A percentile compares a stretch with the other conserved stretches of the same genome.
These are phyloP conservation scores for Phytophthora kernoviae DNA, from an alignment of 352 stramenopile genomes.

Conservation along the genomic window DNA sequence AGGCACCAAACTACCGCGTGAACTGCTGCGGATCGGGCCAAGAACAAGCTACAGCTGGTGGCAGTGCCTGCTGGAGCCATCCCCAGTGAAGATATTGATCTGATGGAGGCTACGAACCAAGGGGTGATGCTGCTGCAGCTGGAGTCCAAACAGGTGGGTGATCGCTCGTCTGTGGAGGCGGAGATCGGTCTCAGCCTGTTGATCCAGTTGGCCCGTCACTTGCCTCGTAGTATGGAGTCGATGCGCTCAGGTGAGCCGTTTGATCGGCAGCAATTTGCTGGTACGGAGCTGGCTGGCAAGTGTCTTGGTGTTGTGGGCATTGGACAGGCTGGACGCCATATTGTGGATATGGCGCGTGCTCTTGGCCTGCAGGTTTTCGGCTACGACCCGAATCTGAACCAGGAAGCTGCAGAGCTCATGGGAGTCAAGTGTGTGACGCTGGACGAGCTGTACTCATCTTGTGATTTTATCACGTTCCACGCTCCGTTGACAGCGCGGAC, in stretches of 20 bases:
- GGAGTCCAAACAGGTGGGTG: slow-evolving; percentile 72
- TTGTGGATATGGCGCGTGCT: slow-evolving; percentile 75
- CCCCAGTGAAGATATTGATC: slow-evolving; percentile 65
- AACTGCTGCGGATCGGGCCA: slow-evolving; percentile 50
- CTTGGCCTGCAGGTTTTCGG: slow-evolving; percentile 73
- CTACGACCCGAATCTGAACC: slow-evolving; percentile 78
- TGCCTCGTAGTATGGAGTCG: slow-evolving; percentile 55
- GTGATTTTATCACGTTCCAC: slow-evolving; percentile 95
- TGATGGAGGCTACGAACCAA: slow-evolving; percentile 79
- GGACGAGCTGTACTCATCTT: slow-evolving; percentile 65
- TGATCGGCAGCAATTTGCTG: slow-evolving; percentile 57
- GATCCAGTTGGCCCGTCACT: slow-evolving; percentile 64
- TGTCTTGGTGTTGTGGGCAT: slow-evolving; percentile 74
- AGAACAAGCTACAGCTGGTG: slow-evolving; percentile 56
- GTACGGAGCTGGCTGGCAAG: slow-evolving; percentile 67
- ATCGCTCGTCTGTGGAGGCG: slow-evolving; percentile 77
- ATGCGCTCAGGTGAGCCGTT: slow-evolving; percentile 33
- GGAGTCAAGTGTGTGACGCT: slow-evolving; percentile 69
- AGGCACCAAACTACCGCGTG: slow-evolving; percentile 44
- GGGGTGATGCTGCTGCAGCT: slow-evolving; percentile 79
- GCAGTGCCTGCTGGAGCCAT: slow-evolving; percentile 61
- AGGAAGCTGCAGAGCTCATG: slow-evolving; percentile 64
- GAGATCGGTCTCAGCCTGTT: slow-evolving; percentile 71
- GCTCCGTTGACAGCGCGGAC: slow-evolving; percentile 94
- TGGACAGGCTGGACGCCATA: slow-evolving; percentile 69